These are phyloP conservation scores for Cryoendolithus antarcticus DNA, from an alignment of 2,329 filamentous ascomycete genomes.

Conservation along the genomic window DNA sequence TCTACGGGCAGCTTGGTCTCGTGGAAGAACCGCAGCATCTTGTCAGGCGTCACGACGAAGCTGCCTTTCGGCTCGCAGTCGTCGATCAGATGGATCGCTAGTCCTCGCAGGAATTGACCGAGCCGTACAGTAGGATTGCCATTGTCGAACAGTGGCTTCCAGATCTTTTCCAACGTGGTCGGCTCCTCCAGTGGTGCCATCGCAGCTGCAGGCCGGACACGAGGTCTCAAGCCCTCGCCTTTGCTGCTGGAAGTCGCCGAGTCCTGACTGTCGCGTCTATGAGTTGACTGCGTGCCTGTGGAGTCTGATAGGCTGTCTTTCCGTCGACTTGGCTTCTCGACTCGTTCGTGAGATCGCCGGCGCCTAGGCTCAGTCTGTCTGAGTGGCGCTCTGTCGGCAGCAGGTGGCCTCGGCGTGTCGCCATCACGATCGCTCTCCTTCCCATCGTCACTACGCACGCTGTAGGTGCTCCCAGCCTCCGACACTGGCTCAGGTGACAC, in stretches of 20 bases:
- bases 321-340: too few relatives aligned
- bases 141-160: constrained; percentile 63
- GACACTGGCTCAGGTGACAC: constrained; percentile 24
- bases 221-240: too few relatives aligned
- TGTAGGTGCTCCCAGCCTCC: constrained; percentile 9
- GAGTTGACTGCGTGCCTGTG: too few relatives aligned
- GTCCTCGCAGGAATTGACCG: constrained; percentile 57
- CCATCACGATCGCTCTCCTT: constrained; percentile 6
- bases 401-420: constrained; percentile 11
- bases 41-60: constrained; percentile 62
- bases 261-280: too few relatives aligned
- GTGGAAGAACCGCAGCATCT: constrained; percentile 63
- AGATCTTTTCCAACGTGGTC: constrained; percentile 57
- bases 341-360: too few relatives aligned
- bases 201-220: too few relatives aligned
- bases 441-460: constrained; percentile 7
- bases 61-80: constrained; percentile 55
- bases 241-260: too few relatives aligned
- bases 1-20: constrained; percentile 54
- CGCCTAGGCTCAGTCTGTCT: too few relatives aligned
- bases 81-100: constrained; percentile 62
- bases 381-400: not conserved
- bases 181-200: constrained; percentile 25
- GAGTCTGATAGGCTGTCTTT: too few relatives aligned
- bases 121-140: constrained; percentile 57